Conservation (phyloP, 2,329 filamentous ascomycete genomes). For the Cordyceps militaris region DNA sequence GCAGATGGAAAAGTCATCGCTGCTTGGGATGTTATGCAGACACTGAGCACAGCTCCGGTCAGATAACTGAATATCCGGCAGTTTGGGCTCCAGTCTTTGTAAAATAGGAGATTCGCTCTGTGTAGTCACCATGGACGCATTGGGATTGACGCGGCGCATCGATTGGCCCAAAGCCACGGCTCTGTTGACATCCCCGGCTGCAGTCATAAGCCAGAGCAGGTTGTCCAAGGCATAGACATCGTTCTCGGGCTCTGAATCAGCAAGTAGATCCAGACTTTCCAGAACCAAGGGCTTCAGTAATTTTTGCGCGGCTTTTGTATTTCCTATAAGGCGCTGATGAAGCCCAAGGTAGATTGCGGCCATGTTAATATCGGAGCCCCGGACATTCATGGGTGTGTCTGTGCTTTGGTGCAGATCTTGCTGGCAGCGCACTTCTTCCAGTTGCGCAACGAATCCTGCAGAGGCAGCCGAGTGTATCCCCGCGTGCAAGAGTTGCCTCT, state of each 20-base stretch:
- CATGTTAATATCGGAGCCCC: slow-evolving; percentile 35
- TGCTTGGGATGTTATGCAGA: slow-evolving; percentile 26
- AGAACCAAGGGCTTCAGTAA: slow-evolving; percentile 28
- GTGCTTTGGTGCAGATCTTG: slow-evolving; percentile 31
- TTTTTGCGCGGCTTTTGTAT: slow-evolving; percentile 20
- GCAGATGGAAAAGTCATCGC: slow-evolving; percentile 30
- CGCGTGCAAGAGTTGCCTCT: slow-evolving; percentile 25
- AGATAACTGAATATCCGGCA: slow-evolving; percentile 28
- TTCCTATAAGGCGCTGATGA: slow-evolving; percentile 28
- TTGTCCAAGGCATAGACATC: slow-evolving; percentile 37
- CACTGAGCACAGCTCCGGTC: slow-evolving; percentile 33
- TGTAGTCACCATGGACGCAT: slow-evolving; percentile 20
- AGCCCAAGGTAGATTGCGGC: slow-evolving; percentile 34
- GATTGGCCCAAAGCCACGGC: slow-evolving; percentile 32
- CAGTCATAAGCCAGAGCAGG: slow-evolving; percentile 32
- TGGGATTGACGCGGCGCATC: slow-evolving; percentile 30
- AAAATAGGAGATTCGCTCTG: slow-evolving; percentile 24
- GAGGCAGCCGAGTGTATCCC: slow-evolving; percentile 23
- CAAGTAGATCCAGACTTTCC: slow-evolving; percentile 32
- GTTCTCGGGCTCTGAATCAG: slow-evolving; percentile 35
- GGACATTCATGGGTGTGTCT: slow-evolving; percentile 33
- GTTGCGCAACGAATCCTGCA: slow-evolving; percentile 26
- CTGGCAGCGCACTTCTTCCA: slow-evolving; percentile 30
- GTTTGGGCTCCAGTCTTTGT: slow-evolving; percentile 27
- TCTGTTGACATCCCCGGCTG: slow-evolving; percentile 29